phyloP scores from a whole-genome alignment of 1,284 basidiomycete species.

The Pterulicium gracile region DNA sequence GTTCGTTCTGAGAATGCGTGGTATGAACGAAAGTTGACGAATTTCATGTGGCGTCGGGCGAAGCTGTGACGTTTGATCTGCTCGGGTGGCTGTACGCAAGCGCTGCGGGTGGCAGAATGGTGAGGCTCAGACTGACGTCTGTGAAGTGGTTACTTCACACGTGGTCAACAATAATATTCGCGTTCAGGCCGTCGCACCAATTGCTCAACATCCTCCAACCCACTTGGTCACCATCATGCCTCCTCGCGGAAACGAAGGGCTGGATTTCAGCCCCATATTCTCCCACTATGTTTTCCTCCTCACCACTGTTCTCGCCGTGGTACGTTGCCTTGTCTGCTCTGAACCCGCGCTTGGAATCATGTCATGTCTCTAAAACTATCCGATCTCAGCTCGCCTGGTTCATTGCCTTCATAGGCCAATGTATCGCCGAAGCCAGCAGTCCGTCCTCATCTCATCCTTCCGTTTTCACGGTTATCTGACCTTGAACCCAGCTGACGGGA shows the following conservation, averaged over 20 bases:
- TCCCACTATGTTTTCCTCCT: constrained; percentile 86
- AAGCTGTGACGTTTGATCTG: too few relatives aligned
- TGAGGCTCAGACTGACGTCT: too few relatives aligned
- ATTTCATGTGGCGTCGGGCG: too few relatives aligned
- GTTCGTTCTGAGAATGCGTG: too few relatives aligned
- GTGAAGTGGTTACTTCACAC: too few relatives aligned
- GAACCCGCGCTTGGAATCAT: too few relatives aligned
- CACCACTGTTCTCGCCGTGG: constrained; percentile 73
- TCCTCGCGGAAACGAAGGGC: constrained; percentile 43
- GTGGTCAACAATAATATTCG: too few relatives aligned
- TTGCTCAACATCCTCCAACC: not conserved
- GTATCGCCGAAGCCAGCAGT: constrained; percentile 58
- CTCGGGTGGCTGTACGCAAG: too few relatives aligned
- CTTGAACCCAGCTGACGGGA: constrained; percentile 27
- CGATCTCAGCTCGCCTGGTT: constrained; percentile 73
- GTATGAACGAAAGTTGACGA: too few relatives aligned
- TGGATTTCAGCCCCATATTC: constrained; percentile 77
- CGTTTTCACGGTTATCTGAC: constrained; percentile 10
- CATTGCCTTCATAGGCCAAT: constrained; percentile 82
- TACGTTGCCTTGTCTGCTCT: constrained; percentile 26
- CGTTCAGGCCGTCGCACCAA: too few relatives aligned
- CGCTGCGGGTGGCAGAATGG: too few relatives aligned
- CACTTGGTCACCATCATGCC: constrained; percentile 25
- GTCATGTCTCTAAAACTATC: too few relatives aligned
- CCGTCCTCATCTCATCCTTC: constrained; percentile 16